Conservation (phyloP, 768 basidiomycete species). For the Lactifluus piperatus region DNA sequence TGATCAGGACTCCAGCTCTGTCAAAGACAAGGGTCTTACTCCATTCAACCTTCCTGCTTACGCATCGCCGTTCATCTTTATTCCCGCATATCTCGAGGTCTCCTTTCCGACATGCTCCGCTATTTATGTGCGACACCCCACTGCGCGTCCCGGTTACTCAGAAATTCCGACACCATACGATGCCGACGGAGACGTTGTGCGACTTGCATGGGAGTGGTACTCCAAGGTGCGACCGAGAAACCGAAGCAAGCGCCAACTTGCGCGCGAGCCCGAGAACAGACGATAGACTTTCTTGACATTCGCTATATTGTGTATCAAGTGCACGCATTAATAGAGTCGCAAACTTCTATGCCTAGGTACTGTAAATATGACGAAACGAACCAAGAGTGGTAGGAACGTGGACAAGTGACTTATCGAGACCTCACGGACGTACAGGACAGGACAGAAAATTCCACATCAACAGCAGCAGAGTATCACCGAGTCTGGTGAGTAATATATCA, state of each 20-base stretch:
- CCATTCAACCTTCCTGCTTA: slow-evolving; percentile 82
- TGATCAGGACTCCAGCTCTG: slow-evolving; percentile 1
- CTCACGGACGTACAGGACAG: too few species aligned
- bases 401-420: too few species aligned
- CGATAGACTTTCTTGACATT: slow-evolving; percentile 6
- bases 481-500: too few species aligned
- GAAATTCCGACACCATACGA: slow-evolving; percentile 96
- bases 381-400: too few species aligned
- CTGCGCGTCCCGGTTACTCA: slow-evolving; percentile 90
- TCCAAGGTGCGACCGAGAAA: slow-evolving; percentile 58
- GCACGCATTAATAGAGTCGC: not conserved
- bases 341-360: not conserved
- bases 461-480: too few species aligned
- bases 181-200: slow-evolving; percentile 88
- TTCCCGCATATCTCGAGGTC: slow-evolving; percentile 84
- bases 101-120: slow-evolving; percentile 85
- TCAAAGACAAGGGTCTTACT: slow-evolving; percentile 32
- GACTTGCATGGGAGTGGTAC: slow-evolving; percentile 96
- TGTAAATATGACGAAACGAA: not conserved
- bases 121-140: slow-evolving; percentile 91
- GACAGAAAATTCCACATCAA: too few species aligned
- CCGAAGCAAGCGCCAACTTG: slow-evolving; percentile 20
- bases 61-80: slow-evolving; percentile 86
- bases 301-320: not conserved
- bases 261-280: slow-evolving; percentile 20